Conservation (phyloP, 805 yeast genomes). For the Candida vartiovaarae region DNA sequence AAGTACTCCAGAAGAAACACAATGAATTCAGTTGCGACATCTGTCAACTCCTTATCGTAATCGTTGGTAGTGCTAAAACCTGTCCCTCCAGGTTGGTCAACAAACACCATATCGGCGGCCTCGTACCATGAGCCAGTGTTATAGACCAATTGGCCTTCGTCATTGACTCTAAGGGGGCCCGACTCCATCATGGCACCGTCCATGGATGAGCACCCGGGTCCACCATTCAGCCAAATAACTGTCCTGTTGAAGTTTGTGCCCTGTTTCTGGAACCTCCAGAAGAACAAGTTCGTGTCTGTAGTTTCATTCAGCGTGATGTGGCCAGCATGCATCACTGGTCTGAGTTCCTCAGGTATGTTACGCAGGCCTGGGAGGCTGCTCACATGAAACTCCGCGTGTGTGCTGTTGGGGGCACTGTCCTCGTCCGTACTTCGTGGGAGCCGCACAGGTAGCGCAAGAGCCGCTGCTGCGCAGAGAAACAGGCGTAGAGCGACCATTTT, state of each 20-base stretch:
- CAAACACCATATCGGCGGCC: slow-evolving; percentile 68
- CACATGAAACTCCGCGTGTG: slow-evolving; percentile 8
- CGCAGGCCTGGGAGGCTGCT: slow-evolving; percentile 17
- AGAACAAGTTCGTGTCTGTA: slow-evolving; percentile 20
- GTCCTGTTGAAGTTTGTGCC: slow-evolving; percentile 31
- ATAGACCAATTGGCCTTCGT: slow-evolving; percentile 36
- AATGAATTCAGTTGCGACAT: slow-evolving; percentile 57
- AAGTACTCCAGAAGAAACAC: slow-evolving; percentile 61
- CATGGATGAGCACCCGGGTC: slow-evolving; percentile 98
- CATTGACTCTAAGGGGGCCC: slow-evolving; percentile 72
- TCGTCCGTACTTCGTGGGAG: no score
- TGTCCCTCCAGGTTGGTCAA: slow-evolving; percentile 94
- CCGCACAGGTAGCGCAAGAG: no score
- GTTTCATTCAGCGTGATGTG: slow-evolving; percentile 19
- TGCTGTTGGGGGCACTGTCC: no score
- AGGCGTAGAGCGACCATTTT: no score
- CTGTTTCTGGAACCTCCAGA: slow-evolving; percentile 22
- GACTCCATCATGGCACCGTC: slow-evolving; percentile 93
- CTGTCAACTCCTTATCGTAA: slow-evolving; percentile 45
- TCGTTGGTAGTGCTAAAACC: slow-evolving; percentile 69
- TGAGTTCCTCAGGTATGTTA: slow-evolving; percentile 8
- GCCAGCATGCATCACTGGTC: slow-evolving; percentile 42
- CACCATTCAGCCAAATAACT: slow-evolving; percentile 92
- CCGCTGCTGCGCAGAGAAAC: no score
- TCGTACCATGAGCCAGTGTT: slow-evolving; percentile 84